These are phyloP conservation scores for Endotrypanum monterogeii DNA, from an alignment of 208 protist genomes.

Conservation along the genomic window DNA sequence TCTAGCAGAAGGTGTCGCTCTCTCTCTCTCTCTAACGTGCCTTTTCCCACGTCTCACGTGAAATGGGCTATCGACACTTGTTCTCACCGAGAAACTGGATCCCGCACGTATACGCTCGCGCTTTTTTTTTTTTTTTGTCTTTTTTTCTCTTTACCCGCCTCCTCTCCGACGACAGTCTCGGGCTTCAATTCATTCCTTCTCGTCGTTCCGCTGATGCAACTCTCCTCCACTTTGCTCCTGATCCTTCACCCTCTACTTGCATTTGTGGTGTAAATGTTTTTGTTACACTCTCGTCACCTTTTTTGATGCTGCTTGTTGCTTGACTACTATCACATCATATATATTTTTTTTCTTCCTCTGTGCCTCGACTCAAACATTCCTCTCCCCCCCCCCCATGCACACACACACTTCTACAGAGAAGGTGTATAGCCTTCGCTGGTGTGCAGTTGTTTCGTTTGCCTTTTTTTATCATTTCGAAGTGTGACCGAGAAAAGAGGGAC, in stretches of 20 bases:
- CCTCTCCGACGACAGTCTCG: too few species aligned
- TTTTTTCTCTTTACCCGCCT: too few species aligned
- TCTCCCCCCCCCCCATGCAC: too few species aligned
- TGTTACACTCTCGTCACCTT: background rate
- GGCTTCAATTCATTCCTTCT: background rate
- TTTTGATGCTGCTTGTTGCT: background rate
- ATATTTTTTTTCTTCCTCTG: background rate
- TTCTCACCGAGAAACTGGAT: background rate
- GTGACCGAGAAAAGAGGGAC: background rate
- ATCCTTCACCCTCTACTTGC: background rate
- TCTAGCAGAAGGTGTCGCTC: background rate
- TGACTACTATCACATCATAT: background rate
- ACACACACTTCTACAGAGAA: background rate
- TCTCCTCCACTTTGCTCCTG: background rate
- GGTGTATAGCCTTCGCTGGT: background rate
- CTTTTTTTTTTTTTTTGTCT: background rate
- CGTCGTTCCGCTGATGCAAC: conserved; percentile 1
- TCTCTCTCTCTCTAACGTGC: background rate
- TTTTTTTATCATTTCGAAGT: background rate
- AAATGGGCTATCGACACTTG: background rate
- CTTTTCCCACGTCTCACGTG: background rate
- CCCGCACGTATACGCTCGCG: background rate
- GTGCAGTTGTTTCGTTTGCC: background rate
- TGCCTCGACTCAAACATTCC: background rate
- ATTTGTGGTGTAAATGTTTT: background rate